Evolutionary conservation across 805 yeast species (phyloP), one percentile per base, ranked within the genome.

Genomic region (Myxozyma vanderwaltii): DNA sequence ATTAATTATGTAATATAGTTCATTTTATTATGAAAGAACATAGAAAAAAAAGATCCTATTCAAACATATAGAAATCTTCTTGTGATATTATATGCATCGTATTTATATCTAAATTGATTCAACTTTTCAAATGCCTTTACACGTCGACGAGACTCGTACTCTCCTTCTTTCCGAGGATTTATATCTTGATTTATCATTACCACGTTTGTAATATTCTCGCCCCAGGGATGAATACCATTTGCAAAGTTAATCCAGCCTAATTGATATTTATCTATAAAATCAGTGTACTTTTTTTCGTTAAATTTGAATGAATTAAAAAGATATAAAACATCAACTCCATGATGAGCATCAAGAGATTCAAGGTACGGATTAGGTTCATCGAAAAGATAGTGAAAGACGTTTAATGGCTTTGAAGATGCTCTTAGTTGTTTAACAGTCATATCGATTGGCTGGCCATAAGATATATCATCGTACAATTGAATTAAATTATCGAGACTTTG

Each of bases 241-340:
- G 69, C 65, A 50, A 67, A 68, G 13, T 56, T 27, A 29, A 64
- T 59, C 71, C 73, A 69, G 12, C 64, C 53, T 24, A 61, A 55
- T 53, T 72, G 75, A 29, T 68, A 57, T 26, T 55, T 56, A 13
- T 54, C 54, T 7, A 67, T 57, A 33, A 69, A 61, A 10, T n/a
- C n/a, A n/a, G 24, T 54, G 21, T 52, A 55, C 46, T 58, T 61
- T 41, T 58, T 53, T 7, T 45, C 50, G 15, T 59, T 61, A 10
- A 68, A 54, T 36, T 55, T 56, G 60, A 69, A 73, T 17, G 70
- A 69, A 48, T 66, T 64, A 38, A 72, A 62, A 48, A 69, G 51
- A 58, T 68, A 72, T 24, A 72, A 60, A 7, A 72, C 69, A 53
- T 72, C 76, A 6, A 72, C 76, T 65, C 71, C 72, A 48, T 72